Conservation (phyloP, 306 rosid genomes). For the Medicago lupulina region DNA sequence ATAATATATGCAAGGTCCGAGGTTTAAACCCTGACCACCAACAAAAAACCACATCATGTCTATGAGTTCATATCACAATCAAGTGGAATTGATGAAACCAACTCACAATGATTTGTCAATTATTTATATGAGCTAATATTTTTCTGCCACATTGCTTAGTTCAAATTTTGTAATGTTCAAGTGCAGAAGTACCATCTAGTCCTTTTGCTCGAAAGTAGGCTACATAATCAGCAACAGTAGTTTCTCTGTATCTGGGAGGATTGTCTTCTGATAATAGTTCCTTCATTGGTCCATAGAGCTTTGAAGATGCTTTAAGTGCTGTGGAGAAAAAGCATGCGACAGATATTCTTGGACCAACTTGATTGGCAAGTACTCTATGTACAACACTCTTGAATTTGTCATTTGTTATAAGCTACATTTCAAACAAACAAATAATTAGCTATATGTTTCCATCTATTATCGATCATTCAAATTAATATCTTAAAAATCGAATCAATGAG, state of each 20-base stretch:
- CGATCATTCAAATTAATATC: too few relatives aligned
- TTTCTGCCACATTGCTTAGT: neutral
- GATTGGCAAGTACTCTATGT: constrained; percentile 42
- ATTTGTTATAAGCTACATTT: constrained; percentile 42
- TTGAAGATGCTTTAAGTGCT: constrained; percentile 7
- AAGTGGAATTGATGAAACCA: too few relatives aligned
- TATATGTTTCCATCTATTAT: neutral
- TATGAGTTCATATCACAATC: too few relatives aligned
- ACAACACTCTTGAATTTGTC: constrained; percentile 49
- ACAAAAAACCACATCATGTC: too few relatives aligned
- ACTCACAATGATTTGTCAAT: too few relatives aligned
- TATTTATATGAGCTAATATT: too few relatives aligned
- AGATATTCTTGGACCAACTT: constrained; percentile 46
- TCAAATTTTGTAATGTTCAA: constrained; percentile 48
- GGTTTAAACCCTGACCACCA: too few relatives aligned
- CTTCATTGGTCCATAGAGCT: constrained; percentile 55
- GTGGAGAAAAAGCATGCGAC: constrained; percentile 42
- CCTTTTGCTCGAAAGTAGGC: constrained; percentile 30
- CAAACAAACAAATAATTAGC: constrained; percentile 18
- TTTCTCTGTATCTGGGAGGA: constrained; percentile 56
- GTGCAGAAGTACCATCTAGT: constrained; percentile 46
- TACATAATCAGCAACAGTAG: constrained; percentile 39
- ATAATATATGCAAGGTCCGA: too few relatives aligned
- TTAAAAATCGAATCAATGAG: neutral
- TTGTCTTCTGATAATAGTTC: constrained; percentile 56